These are phyloP conservation scores for Gautieria morchelliformis DNA, from an alignment of 768 basidiomycete species.

Conservation along the genomic window DNA sequence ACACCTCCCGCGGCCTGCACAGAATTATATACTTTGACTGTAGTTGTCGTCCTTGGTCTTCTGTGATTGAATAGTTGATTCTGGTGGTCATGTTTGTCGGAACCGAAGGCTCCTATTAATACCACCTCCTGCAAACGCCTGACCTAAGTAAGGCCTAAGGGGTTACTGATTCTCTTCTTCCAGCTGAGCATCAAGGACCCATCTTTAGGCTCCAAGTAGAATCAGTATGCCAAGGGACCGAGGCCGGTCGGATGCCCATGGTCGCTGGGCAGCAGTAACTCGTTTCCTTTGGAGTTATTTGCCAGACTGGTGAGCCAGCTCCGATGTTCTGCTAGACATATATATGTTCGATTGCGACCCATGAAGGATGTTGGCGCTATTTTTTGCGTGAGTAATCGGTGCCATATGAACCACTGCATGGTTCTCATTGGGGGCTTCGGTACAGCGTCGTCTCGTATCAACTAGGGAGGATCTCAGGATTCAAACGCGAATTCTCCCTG, in stretches of 20 bases:
- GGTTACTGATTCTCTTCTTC: too few relatives aligned
- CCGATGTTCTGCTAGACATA: not conserved
- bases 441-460: slow-evolving; percentile 20
- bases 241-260: not conserved
- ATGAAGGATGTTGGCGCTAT: slow-evolving; percentile 50
- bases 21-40: not conserved
- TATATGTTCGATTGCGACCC: not conserved
- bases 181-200: too few relatives aligned
- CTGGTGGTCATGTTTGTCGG: too few relatives aligned
- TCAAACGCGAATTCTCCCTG: slow-evolving; percentile 69
- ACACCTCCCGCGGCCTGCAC: not conserved
- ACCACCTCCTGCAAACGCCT: too few relatives aligned
- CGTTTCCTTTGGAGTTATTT: slow-evolving; percentile 54
- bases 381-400: slow-evolving; percentile 45
- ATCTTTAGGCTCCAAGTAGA: too few relatives aligned
- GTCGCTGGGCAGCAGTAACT: slow-evolving; percentile 13
- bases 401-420: not conserved
- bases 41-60: not conserved
- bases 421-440: slow-evolving; percentile 18
- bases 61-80: too few relatives aligned
- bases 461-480: slow-evolving; percentile 57
- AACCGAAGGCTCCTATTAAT: too few relatives aligned
- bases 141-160: too few relatives aligned
- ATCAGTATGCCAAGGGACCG: not conserved
- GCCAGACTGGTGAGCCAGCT: slow-evolving; percentile 57